These are phyloP conservation scores for Coniella vitis DNA, from an alignment of 2,329 filamentous ascomycete genomes.

Conservation along the genomic window DNA sequence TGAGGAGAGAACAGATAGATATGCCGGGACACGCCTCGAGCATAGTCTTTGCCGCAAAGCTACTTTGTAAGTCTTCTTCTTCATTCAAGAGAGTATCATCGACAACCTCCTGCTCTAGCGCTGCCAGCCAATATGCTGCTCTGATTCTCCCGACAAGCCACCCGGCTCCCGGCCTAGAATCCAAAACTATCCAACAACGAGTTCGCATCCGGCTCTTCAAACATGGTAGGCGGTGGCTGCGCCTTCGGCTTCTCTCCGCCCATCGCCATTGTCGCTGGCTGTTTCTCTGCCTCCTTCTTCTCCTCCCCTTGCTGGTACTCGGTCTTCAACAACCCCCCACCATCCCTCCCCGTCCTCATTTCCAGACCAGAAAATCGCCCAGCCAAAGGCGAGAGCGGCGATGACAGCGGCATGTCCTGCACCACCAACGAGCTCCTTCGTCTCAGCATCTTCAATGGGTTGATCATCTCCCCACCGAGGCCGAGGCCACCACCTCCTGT, in stretches of 20 bases:
- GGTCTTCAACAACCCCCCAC: background rate
- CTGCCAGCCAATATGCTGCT: no score
- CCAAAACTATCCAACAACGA: slow-evolving; percentile 90
- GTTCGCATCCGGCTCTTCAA: slow-evolving; percentile 86
- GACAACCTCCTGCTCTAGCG: no score
- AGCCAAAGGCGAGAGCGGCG: slow-evolving; percentile 29
- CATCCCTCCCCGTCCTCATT: slow-evolving; percentile 34
- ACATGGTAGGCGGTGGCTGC: slow-evolving; percentile 65
- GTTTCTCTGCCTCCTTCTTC: slow-evolving; percentile 37
- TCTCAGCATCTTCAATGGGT: slow-evolving; percentile 62
- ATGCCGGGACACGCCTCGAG: no score
- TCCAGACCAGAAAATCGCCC: slow-evolving; percentile 30
- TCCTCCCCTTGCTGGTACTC: slow-evolving; percentile 13
- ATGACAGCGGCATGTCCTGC: slow-evolving; percentile 59
- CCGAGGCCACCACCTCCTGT: no score
- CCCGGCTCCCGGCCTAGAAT: slow-evolving; percentile 46
- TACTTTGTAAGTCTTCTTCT: no score
- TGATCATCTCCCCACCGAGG: slow-evolving; percentile 40
- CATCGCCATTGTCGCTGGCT: slow-evolving; percentile 57
- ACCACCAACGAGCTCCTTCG: slow-evolving; percentile 74
- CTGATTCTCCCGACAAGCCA: background rate
- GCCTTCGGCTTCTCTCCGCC: slow-evolving; percentile 19
- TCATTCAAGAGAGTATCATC: no score
- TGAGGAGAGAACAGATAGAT: no score
- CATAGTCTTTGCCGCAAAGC: no score